Evolutionary conservation across 164 flowering plant genomes (phyloP).

Genomic region (Dillenia suffruticosa): DNA sequence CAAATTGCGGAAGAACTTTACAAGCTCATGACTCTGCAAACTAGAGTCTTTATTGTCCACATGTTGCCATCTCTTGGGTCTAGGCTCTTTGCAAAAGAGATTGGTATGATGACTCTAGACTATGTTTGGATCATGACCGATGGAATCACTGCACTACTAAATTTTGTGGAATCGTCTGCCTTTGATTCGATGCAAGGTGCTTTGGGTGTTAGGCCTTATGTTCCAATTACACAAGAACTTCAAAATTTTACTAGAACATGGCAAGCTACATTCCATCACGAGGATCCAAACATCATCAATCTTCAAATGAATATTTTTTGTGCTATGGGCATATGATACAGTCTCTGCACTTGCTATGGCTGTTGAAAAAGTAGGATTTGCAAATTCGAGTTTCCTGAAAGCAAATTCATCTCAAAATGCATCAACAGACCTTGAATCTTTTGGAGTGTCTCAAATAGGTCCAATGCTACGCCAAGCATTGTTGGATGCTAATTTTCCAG

Average conservation of each 20-base stretch:
- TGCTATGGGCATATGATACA: conserved; percentile 54
- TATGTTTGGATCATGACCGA: conserved; percentile 25
- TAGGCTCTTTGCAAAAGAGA: conserved; percentile 9
- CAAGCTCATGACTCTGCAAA: conserved; percentile 12
- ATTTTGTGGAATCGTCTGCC: conserved; percentile 11
- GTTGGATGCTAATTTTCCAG: conserved; percentile 3
- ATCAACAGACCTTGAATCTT: not conserved
- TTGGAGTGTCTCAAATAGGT: conserved; percentile 12
- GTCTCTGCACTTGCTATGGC: conserved; percentile 35
- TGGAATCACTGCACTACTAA: conserved; percentile 9
- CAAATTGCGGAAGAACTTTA: conserved; percentile 9
- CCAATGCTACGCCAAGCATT: conserved; percentile 8
- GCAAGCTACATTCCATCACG: conserved; percentile 6
- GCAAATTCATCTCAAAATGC: not conserved
- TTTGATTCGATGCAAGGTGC: conserved; percentile 26
- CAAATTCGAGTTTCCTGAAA: conserved; percentile 8
- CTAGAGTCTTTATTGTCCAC: too few relatives aligned
- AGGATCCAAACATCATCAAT: conserved; percentile 1
- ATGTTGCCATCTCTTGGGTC: too few relatives aligned
- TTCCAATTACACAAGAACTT: conserved; percentile 10
- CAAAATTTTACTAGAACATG: conserved; percentile 11
- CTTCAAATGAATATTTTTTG: conserved; percentile 18
- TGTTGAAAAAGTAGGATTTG: conserved; percentile 16
- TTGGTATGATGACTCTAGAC: conserved; percentile 20
- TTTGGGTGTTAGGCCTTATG: conserved; percentile 17